These are phyloP conservation scores for Taxawa tesnikishii DNA, from an alignment of 2,329 filamentous ascomycete species.

Conservation along the genomic window DNA sequence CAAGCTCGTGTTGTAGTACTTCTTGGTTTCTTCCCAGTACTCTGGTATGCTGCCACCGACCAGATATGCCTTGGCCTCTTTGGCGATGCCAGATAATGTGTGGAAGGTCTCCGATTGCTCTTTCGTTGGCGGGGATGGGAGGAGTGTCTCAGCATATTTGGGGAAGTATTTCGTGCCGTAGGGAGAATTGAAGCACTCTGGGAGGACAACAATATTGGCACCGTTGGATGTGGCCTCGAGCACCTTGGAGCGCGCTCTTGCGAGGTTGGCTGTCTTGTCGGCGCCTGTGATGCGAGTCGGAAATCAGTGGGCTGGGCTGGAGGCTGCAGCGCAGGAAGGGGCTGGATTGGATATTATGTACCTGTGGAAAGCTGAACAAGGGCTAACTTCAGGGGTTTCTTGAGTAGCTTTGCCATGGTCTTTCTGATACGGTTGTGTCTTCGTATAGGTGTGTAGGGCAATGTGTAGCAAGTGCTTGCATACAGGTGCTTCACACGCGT, in stretches of 20 bases:
- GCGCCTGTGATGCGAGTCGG: slow-evolving; percentile 21
- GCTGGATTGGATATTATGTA: slow-evolving; percentile 14
- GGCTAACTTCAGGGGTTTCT: slow-evolving; percentile 66
- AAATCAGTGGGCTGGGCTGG: not conserved
- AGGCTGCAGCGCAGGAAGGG: not conserved
- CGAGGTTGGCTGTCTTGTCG: slow-evolving; percentile 77
- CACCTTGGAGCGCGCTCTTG: slow-evolving; percentile 69
- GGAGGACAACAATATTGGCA: slow-evolving; percentile 78
- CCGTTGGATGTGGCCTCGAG: slow-evolving; percentile 64
- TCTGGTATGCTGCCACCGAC: slow-evolving; percentile 92
- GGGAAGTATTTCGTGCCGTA: slow-evolving; percentile 90
- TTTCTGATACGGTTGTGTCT: too few species aligned
- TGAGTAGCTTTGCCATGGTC: slow-evolving; percentile 49
- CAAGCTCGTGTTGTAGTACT: slow-evolving; percentile 83
- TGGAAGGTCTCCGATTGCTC: slow-evolving; percentile 73
- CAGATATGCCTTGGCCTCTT: slow-evolving; percentile 66
- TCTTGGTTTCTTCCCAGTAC: slow-evolving; percentile 50
- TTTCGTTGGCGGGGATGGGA: slow-evolving; percentile 58
- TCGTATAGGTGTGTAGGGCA: too few species aligned
- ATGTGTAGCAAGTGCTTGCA: too few species aligned
- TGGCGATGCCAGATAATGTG: slow-evolving; percentile 67
- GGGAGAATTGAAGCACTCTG: slow-evolving; percentile 98
- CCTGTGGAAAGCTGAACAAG: slow-evolving; percentile 70
- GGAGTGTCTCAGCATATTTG: slow-evolving; percentile 80
- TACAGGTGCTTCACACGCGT: too few species aligned